Evolutionary conservation across 129 eudicot genomes (phyloP).

Genomic region (Arctium minus): DNA sequence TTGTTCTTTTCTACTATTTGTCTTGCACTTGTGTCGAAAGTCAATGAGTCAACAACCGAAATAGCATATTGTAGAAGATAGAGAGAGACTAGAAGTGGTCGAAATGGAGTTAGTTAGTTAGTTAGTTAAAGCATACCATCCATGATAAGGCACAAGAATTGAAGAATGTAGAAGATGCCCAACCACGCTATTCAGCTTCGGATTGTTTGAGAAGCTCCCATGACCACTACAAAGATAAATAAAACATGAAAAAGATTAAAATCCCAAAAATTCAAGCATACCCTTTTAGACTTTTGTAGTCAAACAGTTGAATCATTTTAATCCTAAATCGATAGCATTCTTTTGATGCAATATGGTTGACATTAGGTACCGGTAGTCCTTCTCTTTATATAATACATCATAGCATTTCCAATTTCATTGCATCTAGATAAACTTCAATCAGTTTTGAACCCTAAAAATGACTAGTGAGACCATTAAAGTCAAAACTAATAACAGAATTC

Average conservation of each 20-base stretch:
- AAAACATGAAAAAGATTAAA: slow-evolving; percentile 15
- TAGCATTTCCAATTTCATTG: not conserved
- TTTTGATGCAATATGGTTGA: not conserved
- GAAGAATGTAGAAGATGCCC: slow-evolving; percentile 70
- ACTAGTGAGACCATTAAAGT: not conserved
- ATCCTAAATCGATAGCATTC: not conserved
- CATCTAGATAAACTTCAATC: not conserved
- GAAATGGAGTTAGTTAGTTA: slow-evolving; percentile 9
- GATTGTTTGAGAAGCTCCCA: slow-evolving; percentile 55
- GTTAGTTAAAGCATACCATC: slow-evolving; percentile 44
- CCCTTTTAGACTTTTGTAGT: not conserved
- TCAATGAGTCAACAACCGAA: not conserved
- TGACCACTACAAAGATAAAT: slow-evolving; percentile 45
- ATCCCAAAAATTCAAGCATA: not conserved
- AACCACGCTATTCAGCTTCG: slow-evolving; percentile 58
- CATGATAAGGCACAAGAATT: slow-evolving; percentile 67
- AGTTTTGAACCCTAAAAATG: not conserved
- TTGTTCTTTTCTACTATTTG: not conserved
- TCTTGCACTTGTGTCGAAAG: not conserved
- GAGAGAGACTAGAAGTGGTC: slow-evolving; percentile 3
- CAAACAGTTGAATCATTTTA: not conserved
- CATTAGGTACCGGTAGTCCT: not conserved
- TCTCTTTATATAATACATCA: not conserved
- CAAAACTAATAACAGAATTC: slow-evolving; percentile 11
- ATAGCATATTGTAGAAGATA: not conserved